Conservation (phyloP, 177 flowering plant genomes). For the Vitis hybrid region DNA sequence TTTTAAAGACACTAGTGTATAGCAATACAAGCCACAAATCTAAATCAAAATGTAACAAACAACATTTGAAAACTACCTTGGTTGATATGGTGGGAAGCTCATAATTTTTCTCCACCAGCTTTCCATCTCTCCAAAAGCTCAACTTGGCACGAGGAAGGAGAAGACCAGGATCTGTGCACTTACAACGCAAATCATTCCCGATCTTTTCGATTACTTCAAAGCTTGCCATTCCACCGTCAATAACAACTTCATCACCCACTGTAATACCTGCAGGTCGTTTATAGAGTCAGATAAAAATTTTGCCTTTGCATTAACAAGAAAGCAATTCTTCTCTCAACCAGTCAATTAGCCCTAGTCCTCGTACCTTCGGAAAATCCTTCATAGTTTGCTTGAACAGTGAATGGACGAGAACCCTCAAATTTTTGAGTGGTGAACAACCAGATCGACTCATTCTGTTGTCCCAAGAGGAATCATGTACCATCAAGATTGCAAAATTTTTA, state of each 20-base stretch:
- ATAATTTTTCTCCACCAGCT: slow-evolving; percentile 44
- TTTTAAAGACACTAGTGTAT: too few species aligned
- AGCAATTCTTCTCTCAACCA: not conserved
- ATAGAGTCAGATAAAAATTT: too few species aligned
- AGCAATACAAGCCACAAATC: too few species aligned
- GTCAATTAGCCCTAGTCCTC: not conserved
- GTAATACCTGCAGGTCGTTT: slow-evolving; percentile 42
- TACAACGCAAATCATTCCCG: slow-evolving; percentile 68
- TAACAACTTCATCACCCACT: slow-evolving; percentile 77
- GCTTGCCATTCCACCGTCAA: slow-evolving; percentile 92
- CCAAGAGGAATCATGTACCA: not conserved
- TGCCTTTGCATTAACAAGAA: too few species aligned
- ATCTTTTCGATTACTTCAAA: slow-evolving; percentile 76
- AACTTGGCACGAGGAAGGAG: slow-evolving; percentile 79
- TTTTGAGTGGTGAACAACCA: slow-evolving; percentile 70
- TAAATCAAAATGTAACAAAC: not conserved
- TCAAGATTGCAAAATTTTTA: slow-evolving; percentile 1
- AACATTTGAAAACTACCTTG: slow-evolving; percentile 45
- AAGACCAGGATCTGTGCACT: slow-evolving; percentile 72
- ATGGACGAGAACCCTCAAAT: slow-evolving; percentile 59
- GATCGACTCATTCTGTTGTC: slow-evolving; percentile 62
- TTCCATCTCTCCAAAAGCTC: slow-evolving; percentile 86
- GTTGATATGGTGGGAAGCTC: slow-evolving; percentile 63
- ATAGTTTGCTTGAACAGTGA: slow-evolving; percentile 70
- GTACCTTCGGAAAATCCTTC: slow-evolving; percentile 84